Evolutionary conservation across 148 eudicot genomes (phyloP).

Genomic region (Talinum fruticosum): DNA sequence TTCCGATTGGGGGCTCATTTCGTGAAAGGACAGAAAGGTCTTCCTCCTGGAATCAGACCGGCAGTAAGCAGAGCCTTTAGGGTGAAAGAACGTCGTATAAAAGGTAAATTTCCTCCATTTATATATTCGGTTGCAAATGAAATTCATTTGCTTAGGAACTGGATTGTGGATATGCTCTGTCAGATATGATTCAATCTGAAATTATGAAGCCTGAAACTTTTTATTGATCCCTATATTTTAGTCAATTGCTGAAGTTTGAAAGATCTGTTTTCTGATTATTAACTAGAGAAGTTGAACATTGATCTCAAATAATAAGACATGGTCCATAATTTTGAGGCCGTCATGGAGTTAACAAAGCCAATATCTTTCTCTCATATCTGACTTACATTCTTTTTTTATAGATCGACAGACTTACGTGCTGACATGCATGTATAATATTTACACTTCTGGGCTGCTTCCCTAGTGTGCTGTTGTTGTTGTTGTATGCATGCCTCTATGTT

Average conservation of each 20-base stretch:
- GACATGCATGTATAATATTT: no score
- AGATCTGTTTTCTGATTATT: neutral
- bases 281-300: no score
- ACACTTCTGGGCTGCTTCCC: no score
- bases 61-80: conserved; percentile 49
- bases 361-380: neutral
- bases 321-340: neutral
- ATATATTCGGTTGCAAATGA: neutral
- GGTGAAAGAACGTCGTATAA: conserved; percentile 62
- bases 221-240: neutral
- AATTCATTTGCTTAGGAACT: no score
- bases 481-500: no score
- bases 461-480: no score
- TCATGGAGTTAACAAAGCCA: neutral
- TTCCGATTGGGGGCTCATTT: conserved; percentile 59
- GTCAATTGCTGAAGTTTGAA: neutral
- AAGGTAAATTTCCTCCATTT: conserved; percentile 33
- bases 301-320: neutral
- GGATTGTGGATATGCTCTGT: neutral
- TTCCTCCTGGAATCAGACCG: conserved; percentile 43
- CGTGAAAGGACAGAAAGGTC: conserved; percentile 30
- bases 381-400: no score
- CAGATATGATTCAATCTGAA: neutral
- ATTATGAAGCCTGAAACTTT: neutral
- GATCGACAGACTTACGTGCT: no score